phyloP scores from a whole-genome alignment of 1,139 yeast species.

The Hansenula sp. region DNA sequence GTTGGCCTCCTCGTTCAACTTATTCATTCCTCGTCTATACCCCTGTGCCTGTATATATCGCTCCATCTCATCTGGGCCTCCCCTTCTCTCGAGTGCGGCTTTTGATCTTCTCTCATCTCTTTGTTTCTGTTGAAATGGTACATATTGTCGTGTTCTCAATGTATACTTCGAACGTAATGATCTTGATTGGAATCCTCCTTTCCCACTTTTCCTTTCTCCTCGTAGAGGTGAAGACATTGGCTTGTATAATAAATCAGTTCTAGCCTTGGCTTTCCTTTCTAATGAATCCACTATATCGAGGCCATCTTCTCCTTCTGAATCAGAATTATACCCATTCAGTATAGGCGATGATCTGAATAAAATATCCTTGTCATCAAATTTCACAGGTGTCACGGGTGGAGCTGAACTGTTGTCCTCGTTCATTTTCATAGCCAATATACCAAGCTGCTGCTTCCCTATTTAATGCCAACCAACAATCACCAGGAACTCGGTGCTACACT shows the following conservation, averaged over 20 bases:
- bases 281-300: slow-evolving; percentile 4
- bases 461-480: too few species aligned
- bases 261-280: slow-evolving; percentile 2
- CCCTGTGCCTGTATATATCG: slow-evolving; percentile 5
- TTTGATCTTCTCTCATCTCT: slow-evolving; percentile 4
- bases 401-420: too few species aligned
- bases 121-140: slow-evolving; percentile 9
- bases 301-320: neutral
- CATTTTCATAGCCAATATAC: too few species aligned
- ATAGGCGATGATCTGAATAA: neutral
- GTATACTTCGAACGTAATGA: slow-evolving; percentile 12
- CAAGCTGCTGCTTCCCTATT: too few species aligned
- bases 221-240: slow-evolving; percentile 14
- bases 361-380: neutral
- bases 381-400: neutral
- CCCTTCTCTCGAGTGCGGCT: slow-evolving; percentile 9
- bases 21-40: neutral
- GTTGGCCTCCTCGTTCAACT: slow-evolving; percentile 5
- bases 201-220: neutral
- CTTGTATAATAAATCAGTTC: neutral
- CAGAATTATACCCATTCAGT: neutral
- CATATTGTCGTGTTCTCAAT: slow-evolving; percentile 9
- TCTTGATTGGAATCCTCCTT: slow-evolving; percentile 2
- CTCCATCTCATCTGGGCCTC: slow-evolving; percentile 14
- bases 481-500: too few species aligned